Base-by-base conservation (phyloP, 495 filamentous ascomycete species). In the Chaetomium tenue region DNA sequence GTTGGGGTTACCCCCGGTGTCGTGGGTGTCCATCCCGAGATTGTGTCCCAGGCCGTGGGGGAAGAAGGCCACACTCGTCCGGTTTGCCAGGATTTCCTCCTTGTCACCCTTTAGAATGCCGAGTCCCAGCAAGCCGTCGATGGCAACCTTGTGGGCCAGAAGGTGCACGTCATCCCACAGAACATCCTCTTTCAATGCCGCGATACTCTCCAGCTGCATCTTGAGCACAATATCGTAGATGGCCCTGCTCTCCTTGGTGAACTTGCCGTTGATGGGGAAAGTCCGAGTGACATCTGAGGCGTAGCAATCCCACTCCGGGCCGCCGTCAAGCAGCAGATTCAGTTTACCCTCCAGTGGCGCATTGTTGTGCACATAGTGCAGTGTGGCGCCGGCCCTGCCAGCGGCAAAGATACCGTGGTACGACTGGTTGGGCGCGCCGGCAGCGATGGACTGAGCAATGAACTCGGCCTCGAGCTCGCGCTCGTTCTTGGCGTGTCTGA, bases 21-120 rank as follows among this genome's bases (percentile, higher is more conserved):
- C 93, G 77, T 97, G 93, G 8, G 91, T 96, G 75, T 97, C 93
- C 89, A 97, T 90, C 56, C 93, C 93, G 11, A 97, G 80, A 69
- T 95, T 93, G 73, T 97, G 92, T 0, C 93, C 93, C 5, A 97
- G 80, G 7, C 93, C 93, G 72, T 97, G 93, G 5, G 93, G 93
- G 72, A 96, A 89, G 79, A 97, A 97, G 7, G 92, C 91, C 2
- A 89, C 87, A 66, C 89, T 93, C 46, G 90, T 88, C 50, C 91
- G 79, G 55, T 81, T 82, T 40, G 85, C 83, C 67, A 96, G 81
- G 57, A 97, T 85, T 66, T 92, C 90, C 13, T 90, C 84, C 30
- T 77, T 79, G 22, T 84, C 78, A 25, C 87, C 87, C 63, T 86
- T 82, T 46, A 97, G 75, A 57, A 97, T 89, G 0, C 91, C 92